Evolutionary conservation across 805 yeast species (phyloP), one percentile per base, ranked within the genome.

Genomic region (Candida corydali): DNA sequence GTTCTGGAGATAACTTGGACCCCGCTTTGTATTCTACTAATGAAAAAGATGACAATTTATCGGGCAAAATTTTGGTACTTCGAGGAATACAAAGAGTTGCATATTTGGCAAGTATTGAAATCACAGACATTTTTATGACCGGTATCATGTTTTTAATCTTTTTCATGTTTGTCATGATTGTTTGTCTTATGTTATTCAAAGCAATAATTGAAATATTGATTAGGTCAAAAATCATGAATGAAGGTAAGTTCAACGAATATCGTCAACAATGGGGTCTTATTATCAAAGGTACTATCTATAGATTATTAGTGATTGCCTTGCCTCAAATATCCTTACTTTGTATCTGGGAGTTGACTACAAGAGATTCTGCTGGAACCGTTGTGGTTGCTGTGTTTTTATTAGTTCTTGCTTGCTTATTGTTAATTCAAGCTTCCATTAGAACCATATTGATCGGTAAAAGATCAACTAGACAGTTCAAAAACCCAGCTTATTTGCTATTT

Each of bases 41-140:
- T 57, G 96, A 91, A 57, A 75, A 75, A 44, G 75, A 75, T 41
- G 57, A 73, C 3, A 65, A 73, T 27, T 59, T 82, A 32, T 62
- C 82, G 2, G 65, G 82, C 5, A 84, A 82, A 51, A 86, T 87
- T 29, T 69, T 93, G 50, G 80, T 91, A 26, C 65, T 93, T 37
- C 77, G 95, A 55, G 98, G 98, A 47, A 82, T 93, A 42, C 86
- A 87, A 59, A 80, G 98, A 64, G 96, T 91, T 5, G 80, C 96
- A 0, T 93, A 69, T 56, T 62, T 82, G 49, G 86, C 96, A 8
- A 75, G 76, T 15, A 89, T 93, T 47, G 98, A 93, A 62, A 73
- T 91, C 47, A 82, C 96, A 17, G 80, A 78, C 53, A 60, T 93
- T 40, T 93, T 88, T 60, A 69, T 89, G 65, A 93, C 98, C 0